A percentile compares a stretch with the other conserved stretches of the same genome.
phyloP scores from a whole-genome alignment of 208 protist genomes.

The Crithidia expoeki region DNA sequence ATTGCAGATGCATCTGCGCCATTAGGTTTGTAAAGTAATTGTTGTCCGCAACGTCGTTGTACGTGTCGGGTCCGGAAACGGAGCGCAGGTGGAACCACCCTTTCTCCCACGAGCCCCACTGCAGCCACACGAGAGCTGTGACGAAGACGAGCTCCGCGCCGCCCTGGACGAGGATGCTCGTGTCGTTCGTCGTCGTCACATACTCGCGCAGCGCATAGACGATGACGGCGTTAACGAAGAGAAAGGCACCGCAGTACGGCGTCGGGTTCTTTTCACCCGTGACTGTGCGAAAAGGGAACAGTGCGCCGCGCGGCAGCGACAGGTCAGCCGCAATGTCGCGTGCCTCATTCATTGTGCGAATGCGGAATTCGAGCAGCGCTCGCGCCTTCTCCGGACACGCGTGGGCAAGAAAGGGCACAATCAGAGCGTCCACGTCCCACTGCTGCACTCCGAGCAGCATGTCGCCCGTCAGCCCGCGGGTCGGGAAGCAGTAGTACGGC shows the following conservation, averaged over 20 bases:
- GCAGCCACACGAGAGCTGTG: slow-evolving; percentile 83
- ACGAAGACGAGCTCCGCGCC: slow-evolving; percentile 85
- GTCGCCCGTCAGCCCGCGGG: slow-evolving; percentile 78
- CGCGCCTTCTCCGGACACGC: slow-evolving; percentile 74
- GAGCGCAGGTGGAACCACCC: slow-evolving; percentile 85
- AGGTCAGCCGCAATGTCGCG: slow-evolving; percentile 72
- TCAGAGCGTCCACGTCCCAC: slow-evolving; percentile 90
- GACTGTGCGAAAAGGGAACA: slow-evolving; percentile 86
- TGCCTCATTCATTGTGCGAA: slow-evolving; percentile 79
- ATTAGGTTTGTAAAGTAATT: slow-evolving; percentile 94
- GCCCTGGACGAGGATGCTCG: slow-evolving; percentile 67
- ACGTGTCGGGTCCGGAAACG: slow-evolving; percentile 87
- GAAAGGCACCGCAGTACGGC: slow-evolving; percentile 72
- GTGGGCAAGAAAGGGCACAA: slow-evolving; percentile 87
- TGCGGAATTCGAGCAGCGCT: slow-evolving; percentile 84
- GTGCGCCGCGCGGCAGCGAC: slow-evolving; percentile 80
- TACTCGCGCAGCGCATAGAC: slow-evolving; percentile 83
- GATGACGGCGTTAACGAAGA: slow-evolving; percentile 89
- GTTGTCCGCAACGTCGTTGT: slow-evolving; percentile 87
- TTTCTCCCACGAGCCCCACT: slow-evolving; percentile 87
- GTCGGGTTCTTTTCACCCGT: slow-evolving; percentile 76
- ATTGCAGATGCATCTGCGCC: slow-evolving; percentile 86
- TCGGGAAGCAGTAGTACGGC: slow-evolving; percentile 63
- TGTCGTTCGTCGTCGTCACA: slow-evolving; percentile 81
- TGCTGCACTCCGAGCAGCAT: slow-evolving; percentile 74